Conservation (phyloP, 148 eudicot species). For the Rhododendron molle region DNA sequence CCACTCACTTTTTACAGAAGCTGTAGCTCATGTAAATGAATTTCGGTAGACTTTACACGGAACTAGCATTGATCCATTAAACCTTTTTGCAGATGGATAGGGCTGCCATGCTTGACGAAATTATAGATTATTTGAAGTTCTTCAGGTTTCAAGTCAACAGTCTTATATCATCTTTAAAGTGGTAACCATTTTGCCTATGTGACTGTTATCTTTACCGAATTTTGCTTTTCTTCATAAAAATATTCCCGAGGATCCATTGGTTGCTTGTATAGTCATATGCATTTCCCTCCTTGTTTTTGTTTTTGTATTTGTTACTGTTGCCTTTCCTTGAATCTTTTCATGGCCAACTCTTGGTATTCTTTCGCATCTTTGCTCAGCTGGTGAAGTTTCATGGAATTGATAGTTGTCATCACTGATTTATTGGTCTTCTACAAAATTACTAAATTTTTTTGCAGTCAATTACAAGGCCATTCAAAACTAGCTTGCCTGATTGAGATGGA, state of each 20-base stretch:
- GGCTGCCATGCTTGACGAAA: constrained; percentile 65
- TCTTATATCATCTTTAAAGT: not conserved
- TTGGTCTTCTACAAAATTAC: not conserved
- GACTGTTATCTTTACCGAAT: not conserved
- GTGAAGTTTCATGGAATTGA: not conserved
- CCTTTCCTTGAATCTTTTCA: constrained; percentile 5
- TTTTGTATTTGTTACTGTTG: not conserved
- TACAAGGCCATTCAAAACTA: not conserved
- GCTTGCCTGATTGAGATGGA: not conserved
- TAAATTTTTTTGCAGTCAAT: not conserved
- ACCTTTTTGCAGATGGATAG: constrained; percentile 39
- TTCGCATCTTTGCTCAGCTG: not conserved
- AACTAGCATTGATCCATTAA: too few species aligned
- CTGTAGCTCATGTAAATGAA: too few species aligned
- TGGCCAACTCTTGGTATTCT: not conserved
- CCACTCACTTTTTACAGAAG: too few species aligned
- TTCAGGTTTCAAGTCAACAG: constrained; percentile 51
- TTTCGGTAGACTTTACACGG: too few species aligned
- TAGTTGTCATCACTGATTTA: not conserved
- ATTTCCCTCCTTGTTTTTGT: not conserved
- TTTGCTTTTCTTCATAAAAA: not conserved
- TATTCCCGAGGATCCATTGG: not conserved
- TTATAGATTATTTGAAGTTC: constrained; percentile 60
- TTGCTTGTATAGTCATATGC: not conserved
- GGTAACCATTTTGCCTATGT: too few species aligned